Conservation (phyloP, 768 basidiomycete species). For the Peribolospora kevripleyi region DNA sequence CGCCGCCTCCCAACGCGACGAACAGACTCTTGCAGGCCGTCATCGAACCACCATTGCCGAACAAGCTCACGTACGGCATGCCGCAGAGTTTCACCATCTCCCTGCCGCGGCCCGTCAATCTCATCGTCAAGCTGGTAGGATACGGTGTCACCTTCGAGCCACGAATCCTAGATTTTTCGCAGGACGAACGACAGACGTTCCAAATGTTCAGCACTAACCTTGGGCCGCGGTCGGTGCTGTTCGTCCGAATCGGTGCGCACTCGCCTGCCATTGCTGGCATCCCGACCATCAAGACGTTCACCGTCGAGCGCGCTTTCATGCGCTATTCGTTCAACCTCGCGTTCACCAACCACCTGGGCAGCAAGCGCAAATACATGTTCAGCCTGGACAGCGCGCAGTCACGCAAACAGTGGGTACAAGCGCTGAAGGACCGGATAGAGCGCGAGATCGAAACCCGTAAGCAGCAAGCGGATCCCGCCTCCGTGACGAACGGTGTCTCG, state of each 20-base stretch:
- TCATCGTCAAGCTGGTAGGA: constrained; percentile 61
- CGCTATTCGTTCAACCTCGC: constrained; percentile 83
- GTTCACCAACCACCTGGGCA: constrained; percentile 34
- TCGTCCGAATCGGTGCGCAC: constrained; percentile 61
- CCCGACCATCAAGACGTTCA: constrained; percentile 48
- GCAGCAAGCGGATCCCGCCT: background rate
- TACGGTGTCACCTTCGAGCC: constrained; percentile 63
- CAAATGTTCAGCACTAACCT: constrained; percentile 65
- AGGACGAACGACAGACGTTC: constrained; percentile 62
- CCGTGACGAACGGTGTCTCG: too few relatives aligned
- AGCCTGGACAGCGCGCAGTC: constrained; percentile 59
- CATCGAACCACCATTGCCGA: constrained; percentile 29
- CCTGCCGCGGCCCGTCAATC: constrained; percentile 55
- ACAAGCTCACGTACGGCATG: constrained; percentile 57
- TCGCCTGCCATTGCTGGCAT: constrained; percentile 60
- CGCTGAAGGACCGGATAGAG: constrained; percentile 8
- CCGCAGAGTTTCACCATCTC: constrained; percentile 69
- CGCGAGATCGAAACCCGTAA: background rate
- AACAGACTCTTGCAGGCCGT: background rate
- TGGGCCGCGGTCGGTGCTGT: constrained; percentile 56
- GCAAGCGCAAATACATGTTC: constrained; percentile 72
- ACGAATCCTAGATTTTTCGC: constrained; percentile 49
- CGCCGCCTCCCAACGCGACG: constrained; percentile 13
- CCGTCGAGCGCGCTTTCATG: constrained; percentile 85
- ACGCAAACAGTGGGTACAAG: constrained; percentile 39